Evolutionary conservation across 148 eudicot species (phyloP), one percentile per base, ranked within the genome.

Genomic region (Talinum fruticosum): DNA sequence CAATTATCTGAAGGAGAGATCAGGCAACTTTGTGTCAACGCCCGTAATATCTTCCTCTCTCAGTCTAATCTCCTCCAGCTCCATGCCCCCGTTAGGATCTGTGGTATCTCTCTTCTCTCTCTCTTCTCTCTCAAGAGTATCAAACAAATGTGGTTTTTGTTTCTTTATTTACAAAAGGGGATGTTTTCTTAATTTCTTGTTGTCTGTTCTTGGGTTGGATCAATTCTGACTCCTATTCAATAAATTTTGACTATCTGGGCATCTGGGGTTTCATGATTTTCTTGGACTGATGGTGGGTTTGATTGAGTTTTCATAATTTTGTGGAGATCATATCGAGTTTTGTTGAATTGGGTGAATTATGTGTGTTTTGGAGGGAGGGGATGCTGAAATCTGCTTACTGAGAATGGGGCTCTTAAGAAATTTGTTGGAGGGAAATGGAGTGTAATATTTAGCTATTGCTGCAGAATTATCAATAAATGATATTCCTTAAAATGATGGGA

Each of bases 31-130:
- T 92, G 98, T 82, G 79, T 88, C 30, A 89, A 90, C 10, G 89
- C 98, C 66, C 91, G 94, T 68, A 89, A 92, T 57, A 94, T 95
- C 80, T 95, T 95, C 80, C 82, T 84, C 6, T 85, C 76, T 64
- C 97, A 92, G 80, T 96, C 98, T 73, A 95, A 90, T 87, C 94
- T 92, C 45, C 97, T 95, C 32, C 90, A 90, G 35, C 90, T 94
- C 65, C 87, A 86, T 82, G 97, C 94, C 33, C 97, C 98, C 73
- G 85, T 95, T 82, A 92, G 90, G 84, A 88, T 90, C 81, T 89
- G 96, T 70, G 97, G 97, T 94, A 87, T 64, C 84, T 57, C 47
- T 18, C 66, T 73, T 45, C n/a, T n/a, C n/a, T n/a, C n/a, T n/a
- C n/a, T n/a, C n/a, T n/a, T 2, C 24, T 61, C 69, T 1, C 32